These are phyloP conservation scores for Teratosphaeria pseudoeucalypti DNA, from an alignment of 2,329 filamentous ascomycete genomes.

Conservation along the genomic window DNA sequence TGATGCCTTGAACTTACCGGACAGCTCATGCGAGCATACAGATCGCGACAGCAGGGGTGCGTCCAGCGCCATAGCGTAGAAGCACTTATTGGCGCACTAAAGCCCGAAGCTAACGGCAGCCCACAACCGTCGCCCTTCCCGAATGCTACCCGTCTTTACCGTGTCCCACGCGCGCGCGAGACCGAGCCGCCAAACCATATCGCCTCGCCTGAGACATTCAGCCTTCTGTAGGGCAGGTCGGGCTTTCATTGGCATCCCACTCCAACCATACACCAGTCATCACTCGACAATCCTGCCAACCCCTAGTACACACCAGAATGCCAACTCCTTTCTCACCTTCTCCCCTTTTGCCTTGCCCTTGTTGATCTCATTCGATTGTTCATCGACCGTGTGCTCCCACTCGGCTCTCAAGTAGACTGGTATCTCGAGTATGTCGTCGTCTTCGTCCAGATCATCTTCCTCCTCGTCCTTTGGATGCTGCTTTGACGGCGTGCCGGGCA, in stretches of 20 bases:
- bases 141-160: background rate
- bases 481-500: constrained; percentile 6
- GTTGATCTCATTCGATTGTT: constrained; percentile 36
- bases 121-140: background rate
- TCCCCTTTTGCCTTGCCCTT: constrained; percentile 44
- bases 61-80: background rate
- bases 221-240: background rate
- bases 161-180: background rate
- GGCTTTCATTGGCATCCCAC: background rate
- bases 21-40: background rate
- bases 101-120: background rate
- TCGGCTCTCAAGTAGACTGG: constrained; percentile 88
- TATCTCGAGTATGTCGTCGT: constrained; percentile 68
- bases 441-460: constrained; percentile 35
- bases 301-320: constrained; percentile 91
- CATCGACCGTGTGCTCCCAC: constrained; percentile 63
- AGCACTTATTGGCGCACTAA: background rate
- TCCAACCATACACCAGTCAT: background rate
- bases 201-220: background rate
- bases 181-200: background rate
- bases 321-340: constrained; percentile 74
- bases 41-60: background rate
- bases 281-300: constrained; percentile 44
- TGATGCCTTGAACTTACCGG: background rate
- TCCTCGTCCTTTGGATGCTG: constrained; percentile 12